These are phyloP conservation scores for Bipolaris cookei DNA, from an alignment of 2,329 filamentous ascomycete genomes.

Conservation along the genomic window DNA sequence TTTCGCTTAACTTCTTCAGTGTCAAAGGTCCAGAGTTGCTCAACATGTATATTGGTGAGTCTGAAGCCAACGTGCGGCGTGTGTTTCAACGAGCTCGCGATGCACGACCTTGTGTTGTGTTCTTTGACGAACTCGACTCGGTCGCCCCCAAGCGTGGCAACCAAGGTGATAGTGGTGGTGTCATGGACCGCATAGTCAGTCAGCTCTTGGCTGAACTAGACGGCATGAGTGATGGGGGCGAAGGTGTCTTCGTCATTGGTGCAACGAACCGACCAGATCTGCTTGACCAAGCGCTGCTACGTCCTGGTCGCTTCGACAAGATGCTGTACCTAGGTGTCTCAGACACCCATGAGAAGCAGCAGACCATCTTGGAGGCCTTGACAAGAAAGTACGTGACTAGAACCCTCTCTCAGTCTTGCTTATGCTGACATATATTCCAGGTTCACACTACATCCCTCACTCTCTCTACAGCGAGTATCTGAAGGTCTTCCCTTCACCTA, in stretches of 20 bases:
- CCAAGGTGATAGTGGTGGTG: constrained; percentile 94
- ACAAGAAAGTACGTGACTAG: constrained; percentile 80
- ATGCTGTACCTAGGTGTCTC: constrained; percentile 97
- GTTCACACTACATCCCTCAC: constrained; percentile 80
- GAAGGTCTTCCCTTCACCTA: constrained; percentile 88
- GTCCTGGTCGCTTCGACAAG: constrained; percentile 94
- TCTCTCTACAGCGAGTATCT: constrained; percentile 78
- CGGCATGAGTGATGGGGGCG: constrained; percentile 94
- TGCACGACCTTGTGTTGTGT: constrained; percentile 85
- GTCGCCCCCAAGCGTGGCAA: constrained; percentile 97
- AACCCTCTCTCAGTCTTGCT: background rate
- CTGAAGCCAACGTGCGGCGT: constrained; percentile 86
- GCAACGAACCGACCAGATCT: constrained; percentile 95
- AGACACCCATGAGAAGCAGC: constrained; percentile 95
- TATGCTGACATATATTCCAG: constrained; percentile 51
- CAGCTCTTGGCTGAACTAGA: constrained; percentile 94
- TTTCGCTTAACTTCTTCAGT: constrained; percentile 92
- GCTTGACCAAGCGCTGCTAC: constrained; percentile 84
- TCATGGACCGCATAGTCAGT: constrained; percentile 97
- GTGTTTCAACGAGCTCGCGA: constrained; percentile 89
- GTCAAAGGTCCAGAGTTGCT: constrained; percentile 91
- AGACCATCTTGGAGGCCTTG: constrained; percentile 90
- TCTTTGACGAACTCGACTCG: constrained; percentile 91
- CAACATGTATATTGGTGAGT: constrained; percentile 97
- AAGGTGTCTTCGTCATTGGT: constrained; percentile 90